These are phyloP conservation scores for Rhodocollybia butyracea DNA, from an alignment of 768 basidiomycete genomes.

Conservation along the genomic window DNA sequence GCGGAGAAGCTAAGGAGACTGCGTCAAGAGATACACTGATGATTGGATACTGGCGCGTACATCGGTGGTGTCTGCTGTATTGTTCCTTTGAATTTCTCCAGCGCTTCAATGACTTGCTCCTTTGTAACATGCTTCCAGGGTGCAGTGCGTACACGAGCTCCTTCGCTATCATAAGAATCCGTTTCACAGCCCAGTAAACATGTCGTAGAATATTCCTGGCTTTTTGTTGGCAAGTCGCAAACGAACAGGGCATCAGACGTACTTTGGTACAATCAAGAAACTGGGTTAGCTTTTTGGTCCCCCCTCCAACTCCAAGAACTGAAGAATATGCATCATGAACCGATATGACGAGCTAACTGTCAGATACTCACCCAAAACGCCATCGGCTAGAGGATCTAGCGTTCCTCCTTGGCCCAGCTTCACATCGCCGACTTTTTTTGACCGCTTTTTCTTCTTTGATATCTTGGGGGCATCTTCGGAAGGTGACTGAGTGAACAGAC, in stretches of 20 bases:
- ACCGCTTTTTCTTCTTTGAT: conserved; percentile 44
- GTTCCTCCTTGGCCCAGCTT: conserved; percentile 96
- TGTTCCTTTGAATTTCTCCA: conserved; percentile 78
- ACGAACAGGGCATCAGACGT: conserved; percentile 9
- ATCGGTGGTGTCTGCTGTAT: conserved; percentile 92
- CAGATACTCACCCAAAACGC: conserved; percentile 70
- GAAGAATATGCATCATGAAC: conserved; percentile 9
- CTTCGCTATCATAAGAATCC: conserved; percentile 91
- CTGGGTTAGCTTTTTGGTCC: conserved; percentile 79
- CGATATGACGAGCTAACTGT: neutral
- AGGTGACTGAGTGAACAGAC: conserved; percentile 65
- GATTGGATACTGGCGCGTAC: conserved; percentile 38
- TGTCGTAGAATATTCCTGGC: conserved; percentile 87
- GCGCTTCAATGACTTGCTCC: conserved; percentile 64
- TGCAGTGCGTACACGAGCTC: conserved; percentile 71
- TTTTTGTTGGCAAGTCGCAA: neutral
- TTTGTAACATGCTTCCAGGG: conserved; percentile 83
- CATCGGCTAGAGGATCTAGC: conserved; percentile 94
- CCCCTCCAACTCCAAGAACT: conserved; percentile 91
- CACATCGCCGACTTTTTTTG: conserved; percentile 47
- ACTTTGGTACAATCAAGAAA: conserved; percentile 93
- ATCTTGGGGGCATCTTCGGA: conserved; percentile 52
- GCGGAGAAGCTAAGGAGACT: conserved; percentile 80
- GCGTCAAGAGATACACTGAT: neutral
- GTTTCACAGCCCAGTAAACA: conserved; percentile 93